phyloP scores from a whole-genome alignment of 352 stramenopile genomes.

The Phytophthora pini region DNA sequence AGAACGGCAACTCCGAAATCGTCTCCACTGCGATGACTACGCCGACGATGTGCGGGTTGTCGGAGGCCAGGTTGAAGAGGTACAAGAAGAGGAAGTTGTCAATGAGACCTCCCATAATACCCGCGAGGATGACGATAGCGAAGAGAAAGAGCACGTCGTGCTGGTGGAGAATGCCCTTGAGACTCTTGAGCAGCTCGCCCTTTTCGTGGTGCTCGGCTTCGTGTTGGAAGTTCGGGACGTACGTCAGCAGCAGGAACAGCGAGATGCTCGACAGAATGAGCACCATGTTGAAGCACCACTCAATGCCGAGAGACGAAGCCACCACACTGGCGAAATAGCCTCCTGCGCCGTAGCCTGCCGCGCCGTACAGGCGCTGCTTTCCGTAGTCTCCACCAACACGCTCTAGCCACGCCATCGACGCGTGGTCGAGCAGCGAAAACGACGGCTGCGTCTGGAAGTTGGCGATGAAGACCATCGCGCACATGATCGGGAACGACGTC shows the following conservation, averaged over 20 bases:
- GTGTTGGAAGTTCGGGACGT: slow-evolving; percentile 48
- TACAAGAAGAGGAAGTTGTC: slow-evolving; percentile 46
- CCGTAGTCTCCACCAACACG: slow-evolving; percentile 52
- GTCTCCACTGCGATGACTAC: slow-evolving; percentile 47
- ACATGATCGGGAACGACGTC: slow-evolving; percentile 51
- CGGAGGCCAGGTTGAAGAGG: slow-evolving; percentile 43
- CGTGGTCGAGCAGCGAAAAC: slow-evolving; percentile 50
- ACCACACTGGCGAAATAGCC: slow-evolving; percentile 55
- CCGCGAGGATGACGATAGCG: slow-evolving; percentile 40
- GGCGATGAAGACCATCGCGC: slow-evolving; percentile 49
- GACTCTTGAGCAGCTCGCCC: slow-evolving; percentile 36
- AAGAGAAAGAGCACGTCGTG: slow-evolving; percentile 46
- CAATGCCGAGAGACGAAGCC: slow-evolving; percentile 45
- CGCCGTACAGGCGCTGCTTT: slow-evolving; percentile 58
- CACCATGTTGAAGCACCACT: slow-evolving; percentile 58
- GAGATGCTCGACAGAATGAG: slow-evolving; percentile 46
- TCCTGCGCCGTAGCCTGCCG: slow-evolving; percentile 48
- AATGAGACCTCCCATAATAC: slow-evolving; percentile 43
- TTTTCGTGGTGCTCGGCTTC: slow-evolving; percentile 39
- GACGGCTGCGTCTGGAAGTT: slow-evolving; percentile 58
- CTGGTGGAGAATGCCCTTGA: slow-evolving; percentile 38
- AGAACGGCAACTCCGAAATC: slow-evolving; percentile 51
- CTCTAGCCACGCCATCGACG: slow-evolving; percentile 45
- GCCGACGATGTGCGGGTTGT: slow-evolving; percentile 47
- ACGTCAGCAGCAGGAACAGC: slow-evolving; percentile 42